These are phyloP conservation scores for Paspalum notatum DNA, from an alignment of 176 grass and related monocot genomes.

Conservation along the genomic window DNA sequence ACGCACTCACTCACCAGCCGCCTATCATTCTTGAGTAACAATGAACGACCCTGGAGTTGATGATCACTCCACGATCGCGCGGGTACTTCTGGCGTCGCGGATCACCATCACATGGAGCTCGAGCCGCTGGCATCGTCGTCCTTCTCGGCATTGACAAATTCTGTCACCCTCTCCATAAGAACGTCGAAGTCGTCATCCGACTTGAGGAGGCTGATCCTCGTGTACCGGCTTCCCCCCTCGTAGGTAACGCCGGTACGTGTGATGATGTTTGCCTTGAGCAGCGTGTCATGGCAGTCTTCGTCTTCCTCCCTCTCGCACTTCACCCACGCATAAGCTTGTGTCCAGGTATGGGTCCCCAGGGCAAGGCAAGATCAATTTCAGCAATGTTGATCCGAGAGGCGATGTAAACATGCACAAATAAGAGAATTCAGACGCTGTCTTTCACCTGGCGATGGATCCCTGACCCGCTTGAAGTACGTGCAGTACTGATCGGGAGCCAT, in stretches of 20 bases:
- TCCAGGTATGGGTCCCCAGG: not conserved
- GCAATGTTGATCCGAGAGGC: too few relatives aligned
- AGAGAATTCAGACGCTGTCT: rapidly evolving
- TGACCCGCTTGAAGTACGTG: constrained; percentile 61
- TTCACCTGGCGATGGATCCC: constrained; percentile 71
- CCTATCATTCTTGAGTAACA: not conserved
- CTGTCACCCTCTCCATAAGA: constrained; percentile 54
- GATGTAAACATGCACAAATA: too few relatives aligned
- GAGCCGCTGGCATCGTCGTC: not conserved
- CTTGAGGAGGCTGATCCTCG: constrained; percentile 69
- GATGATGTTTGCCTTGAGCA: constrained; percentile 60
- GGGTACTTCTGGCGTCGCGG: not conserved
- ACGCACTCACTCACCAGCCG: not conserved
- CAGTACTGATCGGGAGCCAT: constrained; percentile 57
- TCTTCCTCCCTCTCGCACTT: constrained; percentile 84
- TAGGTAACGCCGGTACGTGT: constrained; percentile 10
- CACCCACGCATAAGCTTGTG: constrained; percentile 80
- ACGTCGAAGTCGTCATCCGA: constrained; percentile 72
- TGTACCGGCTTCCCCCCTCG: constrained; percentile 44
- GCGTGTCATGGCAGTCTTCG: constrained; percentile 46
- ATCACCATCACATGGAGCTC: constrained; percentile 30
- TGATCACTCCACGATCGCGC: not conserved
- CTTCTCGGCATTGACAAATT: constrained; percentile 54
- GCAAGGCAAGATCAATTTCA: not conserved
- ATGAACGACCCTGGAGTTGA: constrained; percentile 21